Evolutionary conservation across 345 rosid genomes (phyloP).

Genomic region (Balakata baccata): DNA sequence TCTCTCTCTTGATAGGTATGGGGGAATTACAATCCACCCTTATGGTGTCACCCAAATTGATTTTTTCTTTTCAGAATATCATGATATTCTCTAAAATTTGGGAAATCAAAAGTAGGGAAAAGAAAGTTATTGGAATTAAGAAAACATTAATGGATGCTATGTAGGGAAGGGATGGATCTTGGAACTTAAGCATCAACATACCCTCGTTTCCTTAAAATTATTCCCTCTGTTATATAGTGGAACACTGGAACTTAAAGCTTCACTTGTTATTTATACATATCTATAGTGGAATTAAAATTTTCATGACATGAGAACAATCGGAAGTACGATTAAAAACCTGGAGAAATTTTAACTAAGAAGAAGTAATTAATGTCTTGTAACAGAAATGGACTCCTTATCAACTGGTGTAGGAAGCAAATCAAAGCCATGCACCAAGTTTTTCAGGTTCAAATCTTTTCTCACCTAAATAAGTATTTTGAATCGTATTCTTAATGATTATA

Average conservation of each 20-base stretch:
- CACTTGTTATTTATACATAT: not conserved
- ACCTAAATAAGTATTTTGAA: slow-evolving; percentile 43
- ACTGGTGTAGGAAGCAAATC: slow-evolving; percentile 99
- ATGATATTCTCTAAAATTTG: not conserved
- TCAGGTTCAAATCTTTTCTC: slow-evolving; percentile 86
- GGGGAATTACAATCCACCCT: not conserved
- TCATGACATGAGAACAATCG: not conserved
- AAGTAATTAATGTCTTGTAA: slow-evolving; percentile 69
- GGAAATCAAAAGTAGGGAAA: not conserved
- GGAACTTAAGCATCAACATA: not conserved
- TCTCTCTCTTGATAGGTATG: not conserved
- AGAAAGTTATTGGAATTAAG: not conserved
- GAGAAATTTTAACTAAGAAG: slow-evolving; percentile 39
- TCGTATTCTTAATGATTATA: slow-evolving; percentile 20
- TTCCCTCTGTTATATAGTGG: not conserved
- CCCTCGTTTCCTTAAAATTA: not conserved
- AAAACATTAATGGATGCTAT: not conserved
- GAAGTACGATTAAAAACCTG: slow-evolving; percentile 17
- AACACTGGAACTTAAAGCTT: too few relatives aligned
- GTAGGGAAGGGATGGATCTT: not conserved
- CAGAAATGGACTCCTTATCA: slow-evolving; percentile 86
- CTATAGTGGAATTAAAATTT: slow-evolving; percentile 2
- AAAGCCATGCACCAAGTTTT: slow-evolving; percentile 99
- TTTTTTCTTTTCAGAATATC: not conserved
- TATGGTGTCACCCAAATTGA: not conserved